Conservation (phyloP, 257 asterid genomes). For the Gentiana macrophylla region DNA sequence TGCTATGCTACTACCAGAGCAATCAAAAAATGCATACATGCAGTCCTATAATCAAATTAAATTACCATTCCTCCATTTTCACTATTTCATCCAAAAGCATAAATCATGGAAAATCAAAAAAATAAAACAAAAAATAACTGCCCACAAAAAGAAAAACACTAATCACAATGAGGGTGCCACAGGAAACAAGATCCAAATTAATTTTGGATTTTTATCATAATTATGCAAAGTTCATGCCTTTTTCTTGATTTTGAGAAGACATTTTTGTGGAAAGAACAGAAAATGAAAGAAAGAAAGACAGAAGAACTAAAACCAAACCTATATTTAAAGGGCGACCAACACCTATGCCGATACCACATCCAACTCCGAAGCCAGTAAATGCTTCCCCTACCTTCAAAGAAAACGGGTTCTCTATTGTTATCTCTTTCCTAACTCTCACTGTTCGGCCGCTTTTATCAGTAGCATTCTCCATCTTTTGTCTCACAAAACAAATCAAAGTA, state of each 20-base stretch:
- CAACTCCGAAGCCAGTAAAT: too few species aligned
- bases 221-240: slow-evolving; percentile 15
- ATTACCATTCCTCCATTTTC: neutral
- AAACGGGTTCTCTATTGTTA: too few species aligned
- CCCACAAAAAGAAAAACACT: neutral
- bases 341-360: too few species aligned
- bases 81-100: neutral
- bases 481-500: too few species aligned
- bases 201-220: slow-evolving; percentile 10
- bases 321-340: too few species aligned
- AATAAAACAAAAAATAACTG: neutral
- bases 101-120: neutral
- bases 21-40: neutral
- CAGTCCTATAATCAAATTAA: neutral
- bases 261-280: neutral
- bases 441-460: too few species aligned
- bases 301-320: too few species aligned
- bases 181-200: slow-evolving; percentile 6
- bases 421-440: too few species aligned
- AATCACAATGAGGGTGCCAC: neutral
- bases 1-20: too few species aligned
- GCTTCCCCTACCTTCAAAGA: too few species aligned
- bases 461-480: too few species aligned
- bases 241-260: neutral
- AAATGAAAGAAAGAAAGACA: too few species aligned